Base-by-base conservation (phyloP, 2,329 filamentous ascomycete genomes). In the Thelonectria discophora region DNA sequence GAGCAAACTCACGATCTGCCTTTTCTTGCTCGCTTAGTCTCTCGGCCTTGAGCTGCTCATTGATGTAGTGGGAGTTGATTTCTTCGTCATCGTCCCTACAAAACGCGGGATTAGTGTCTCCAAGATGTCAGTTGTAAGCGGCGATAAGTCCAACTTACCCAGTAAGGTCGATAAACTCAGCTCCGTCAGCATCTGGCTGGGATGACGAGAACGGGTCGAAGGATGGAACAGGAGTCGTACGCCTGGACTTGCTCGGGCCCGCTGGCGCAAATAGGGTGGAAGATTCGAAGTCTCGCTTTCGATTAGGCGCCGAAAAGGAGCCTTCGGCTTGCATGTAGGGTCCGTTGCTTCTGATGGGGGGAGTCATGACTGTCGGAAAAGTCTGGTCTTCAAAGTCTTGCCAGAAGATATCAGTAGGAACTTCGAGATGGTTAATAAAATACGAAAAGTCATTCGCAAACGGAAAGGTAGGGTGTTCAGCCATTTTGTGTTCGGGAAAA, bases 131-230 rank as follows among this genome's bases (percentile, higher is more conserved):
- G 11, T 12, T 12, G 15, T 13, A 37, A 7, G 34, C 4, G 10
- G 34, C 15, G 12, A 37, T 12, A 34, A 15, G 18, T 34, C 18
- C 37, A 13, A 62, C 73, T 60, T 75, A 78, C 75, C 78, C 78
- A 64, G 79, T 81, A 68, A 82, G 75, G 67, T 82, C 79, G 56
- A 81, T 79, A 37, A 80, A 55, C 18, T 75, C 72, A 45, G 71
- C 34, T 62, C 24, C 55, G 55, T 40, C 61, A 27, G 52, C 50
- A 52, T 43, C 27, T 9, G 34, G 46, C 13, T 34, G 27, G 39
- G 52, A 50, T 7, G 52, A 49, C 8, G 60, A 61, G 34, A 61
- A 62, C 10, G 52, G 55, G n/a, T 63, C 49, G 20, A 53, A 47
- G 43, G 20, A 30, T 3, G 60, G 60, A 20, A 46, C 52, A 11